phyloP scores from a whole-genome alignment of 2,329 filamentous ascomycete species.

The Fusarium mexicanum region DNA sequence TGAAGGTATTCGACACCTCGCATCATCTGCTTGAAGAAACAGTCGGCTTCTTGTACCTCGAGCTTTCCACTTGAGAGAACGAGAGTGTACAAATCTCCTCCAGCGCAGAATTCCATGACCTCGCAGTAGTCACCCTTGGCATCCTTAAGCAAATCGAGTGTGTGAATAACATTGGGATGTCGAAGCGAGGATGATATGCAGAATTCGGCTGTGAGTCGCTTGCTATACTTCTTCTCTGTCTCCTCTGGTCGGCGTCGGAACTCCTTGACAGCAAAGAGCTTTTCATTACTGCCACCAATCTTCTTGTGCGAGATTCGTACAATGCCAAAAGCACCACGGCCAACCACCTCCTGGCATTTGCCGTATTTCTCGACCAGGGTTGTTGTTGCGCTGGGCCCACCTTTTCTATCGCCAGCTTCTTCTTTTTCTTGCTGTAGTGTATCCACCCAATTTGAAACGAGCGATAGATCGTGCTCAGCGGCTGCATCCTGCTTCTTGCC shows the following conservation, averaged over 20 bases:
- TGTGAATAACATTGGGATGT: constrained; percentile 98
- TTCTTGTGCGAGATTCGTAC: constrained; percentile 98
- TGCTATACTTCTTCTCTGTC: constrained; percentile 97
- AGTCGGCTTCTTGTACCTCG: constrained; percentile 92
- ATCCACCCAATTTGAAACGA: constrained; percentile 97
- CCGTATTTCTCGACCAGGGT: constrained; percentile 96
- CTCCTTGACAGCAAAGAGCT: constrained; percentile 97
- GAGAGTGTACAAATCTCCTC: constrained; percentile 93
- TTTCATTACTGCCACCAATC: constrained; percentile 82
- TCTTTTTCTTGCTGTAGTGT: constrained; percentile 91
- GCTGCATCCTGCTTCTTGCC: constrained; percentile 82
- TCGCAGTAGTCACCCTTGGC: constrained; percentile 98
- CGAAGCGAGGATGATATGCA: constrained; percentile 97
- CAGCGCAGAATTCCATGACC: constrained; percentile 99
- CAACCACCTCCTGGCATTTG: constrained; percentile 97
- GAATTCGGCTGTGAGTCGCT: constrained; percentile 95
- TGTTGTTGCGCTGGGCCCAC: constrained; percentile 72
- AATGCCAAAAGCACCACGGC: constrained; percentile 95
- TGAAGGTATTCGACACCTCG: constrained; percentile 98
- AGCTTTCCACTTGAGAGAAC: constrained; percentile 92
- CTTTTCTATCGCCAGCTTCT: constrained; percentile 82
- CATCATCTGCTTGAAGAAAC: constrained; percentile 99
- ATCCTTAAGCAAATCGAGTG: constrained; percentile 92
- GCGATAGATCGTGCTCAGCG: constrained; percentile 84
- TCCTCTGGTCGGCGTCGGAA: constrained; percentile 95